phyloP scores from a whole-genome alignment of 2,329 filamentous ascomycete species.

The Diatrype stigma region DNA sequence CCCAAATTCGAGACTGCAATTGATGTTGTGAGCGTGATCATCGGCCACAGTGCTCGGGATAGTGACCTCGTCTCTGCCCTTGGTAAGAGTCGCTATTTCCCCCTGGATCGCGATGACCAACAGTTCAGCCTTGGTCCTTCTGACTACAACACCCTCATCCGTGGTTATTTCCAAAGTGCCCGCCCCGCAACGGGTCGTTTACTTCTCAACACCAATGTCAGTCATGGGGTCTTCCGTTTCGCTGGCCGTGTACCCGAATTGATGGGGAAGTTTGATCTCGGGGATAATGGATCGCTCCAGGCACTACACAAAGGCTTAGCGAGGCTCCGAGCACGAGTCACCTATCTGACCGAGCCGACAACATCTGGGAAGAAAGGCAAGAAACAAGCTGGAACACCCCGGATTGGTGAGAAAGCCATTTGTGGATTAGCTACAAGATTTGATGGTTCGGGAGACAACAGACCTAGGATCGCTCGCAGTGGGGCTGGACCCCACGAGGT shows the following conservation, averaged over 20 bases:
- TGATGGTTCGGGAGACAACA: slow-evolving; percentile 27
- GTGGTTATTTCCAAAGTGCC: slow-evolving; percentile 54
- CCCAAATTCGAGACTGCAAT: slow-evolving; percentile 46
- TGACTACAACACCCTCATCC: slow-evolving; percentile 35
- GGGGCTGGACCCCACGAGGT: slow-evolving; percentile 24
- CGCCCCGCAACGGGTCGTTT: slow-evolving; percentile 50
- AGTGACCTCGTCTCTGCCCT: slow-evolving; percentile 34
- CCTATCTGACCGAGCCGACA: slow-evolving; percentile 11
- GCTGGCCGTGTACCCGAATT: slow-evolving; percentile 32
- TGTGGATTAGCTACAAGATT: slow-evolving; percentile 24
- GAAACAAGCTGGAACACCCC: slow-evolving; percentile 7
- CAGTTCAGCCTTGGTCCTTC: slow-evolving; percentile 22
- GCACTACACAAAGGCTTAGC: slow-evolving; percentile 11
- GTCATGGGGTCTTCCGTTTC: slow-evolving; percentile 48
- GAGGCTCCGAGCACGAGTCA: slow-evolving; percentile 14
- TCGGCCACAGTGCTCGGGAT: slow-evolving; percentile 40
- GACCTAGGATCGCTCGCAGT: slow-evolving; percentile 20
- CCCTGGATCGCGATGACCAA: slow-evolving; percentile 30
- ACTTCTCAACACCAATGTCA: slow-evolving; percentile 52
- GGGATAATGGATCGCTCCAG: neutral
- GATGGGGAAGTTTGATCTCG: slow-evolving; percentile 19
- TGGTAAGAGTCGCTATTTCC: slow-evolving; percentile 47
- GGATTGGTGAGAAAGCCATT: slow-evolving; percentile 16
- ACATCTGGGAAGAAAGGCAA: slow-evolving; percentile 12
- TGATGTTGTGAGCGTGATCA: slow-evolving; percentile 49